Evolutionary conservation across 805 yeast genomes (phyloP), one percentile per base, ranked within the genome.

Genomic region (Candida qinlingensis): DNA sequence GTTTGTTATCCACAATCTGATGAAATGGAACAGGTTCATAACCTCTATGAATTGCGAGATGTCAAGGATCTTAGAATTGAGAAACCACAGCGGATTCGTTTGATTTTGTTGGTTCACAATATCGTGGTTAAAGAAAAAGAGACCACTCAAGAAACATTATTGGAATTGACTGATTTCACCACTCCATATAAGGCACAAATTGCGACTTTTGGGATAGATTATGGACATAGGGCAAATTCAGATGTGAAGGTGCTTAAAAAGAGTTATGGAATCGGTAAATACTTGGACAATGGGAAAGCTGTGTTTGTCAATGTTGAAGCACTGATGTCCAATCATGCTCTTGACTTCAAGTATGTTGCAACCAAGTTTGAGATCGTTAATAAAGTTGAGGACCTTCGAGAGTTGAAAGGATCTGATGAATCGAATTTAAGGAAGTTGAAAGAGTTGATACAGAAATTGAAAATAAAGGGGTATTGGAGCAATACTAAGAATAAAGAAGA

Each of bases 121-220:
- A 31, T 44, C 4, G 7, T 30, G 8, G n/a, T 13, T 7, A 30
- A 44, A 30, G 27, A 26, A 4, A 7, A 44, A 30, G 27, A 26
- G 6, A 7, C 29, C 19, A 28, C 27, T 10, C 13, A 37, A 4
- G 27, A 12, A 3, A 39, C 33, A 5, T 6, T 19, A 3, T 27
- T 50, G 9, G 44, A 31, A 11, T 25, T 50, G 12, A 52, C 54
- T 4, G 55, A 52, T 38, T 52, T 52, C 26, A 52, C 54, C 3
- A 27, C 25, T 41, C 29, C 35, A 10, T n/a, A 26, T 44, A 19
- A 27, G 12, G 11, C 34, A 38, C 19, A 11, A 10, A 38, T 39
- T 4, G n/a, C 12, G 12, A 29, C 7, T 5, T 39, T 39, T 12
- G 13, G 12, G 34, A 8, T 39, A 29, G 35, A 29, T 7, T 5